phyloP scores from a whole-genome alignment of 176 grass and related monocot genomes.

The Saccharum officinarum region DNA sequence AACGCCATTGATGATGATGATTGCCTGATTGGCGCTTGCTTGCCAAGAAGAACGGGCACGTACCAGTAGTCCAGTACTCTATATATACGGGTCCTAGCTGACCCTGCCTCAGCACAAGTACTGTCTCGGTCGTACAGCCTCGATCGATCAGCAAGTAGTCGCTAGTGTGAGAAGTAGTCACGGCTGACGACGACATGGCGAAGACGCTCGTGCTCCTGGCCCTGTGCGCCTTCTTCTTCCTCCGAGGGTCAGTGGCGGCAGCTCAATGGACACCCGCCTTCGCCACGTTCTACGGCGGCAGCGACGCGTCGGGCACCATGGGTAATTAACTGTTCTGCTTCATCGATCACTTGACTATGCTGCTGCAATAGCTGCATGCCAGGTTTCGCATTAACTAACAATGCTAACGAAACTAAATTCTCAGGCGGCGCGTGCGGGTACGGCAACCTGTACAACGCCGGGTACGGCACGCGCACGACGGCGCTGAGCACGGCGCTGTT shows the following conservation, averaged over 20 bases:
- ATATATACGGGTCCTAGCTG: not conserved
- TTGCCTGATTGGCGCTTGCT: not conserved
- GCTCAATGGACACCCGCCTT: constrained; percentile 36
- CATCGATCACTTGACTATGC: not conserved
- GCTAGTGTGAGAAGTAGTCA: not conserved
- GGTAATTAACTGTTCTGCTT: not conserved
- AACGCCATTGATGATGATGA: not conserved
- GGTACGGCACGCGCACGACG: constrained; percentile 42
- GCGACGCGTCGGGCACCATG: constrained; percentile 47
- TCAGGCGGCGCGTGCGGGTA: constrained; percentile 56
- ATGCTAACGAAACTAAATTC: not conserved
- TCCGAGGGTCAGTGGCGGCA: not conserved
- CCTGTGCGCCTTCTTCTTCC: not conserved
- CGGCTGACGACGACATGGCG: constrained; percentile 18
- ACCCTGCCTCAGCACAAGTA: not conserved
- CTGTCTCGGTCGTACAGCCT: not conserved
- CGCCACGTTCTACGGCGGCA: constrained; percentile 56
- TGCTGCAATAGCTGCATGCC: not conserved
- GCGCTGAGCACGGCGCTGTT: constrained; percentile 57
- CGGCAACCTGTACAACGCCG: constrained; percentile 50
- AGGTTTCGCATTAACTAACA: not conserved
- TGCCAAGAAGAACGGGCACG: not conserved
- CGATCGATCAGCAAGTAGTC: not conserved
- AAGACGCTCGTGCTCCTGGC: constrained; percentile 1
- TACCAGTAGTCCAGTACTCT: not conserved